phyloP scores from a whole-genome alignment of 2,329 filamentous ascomycete genomes.

The Pseudogymnoascus sp. region DNA sequence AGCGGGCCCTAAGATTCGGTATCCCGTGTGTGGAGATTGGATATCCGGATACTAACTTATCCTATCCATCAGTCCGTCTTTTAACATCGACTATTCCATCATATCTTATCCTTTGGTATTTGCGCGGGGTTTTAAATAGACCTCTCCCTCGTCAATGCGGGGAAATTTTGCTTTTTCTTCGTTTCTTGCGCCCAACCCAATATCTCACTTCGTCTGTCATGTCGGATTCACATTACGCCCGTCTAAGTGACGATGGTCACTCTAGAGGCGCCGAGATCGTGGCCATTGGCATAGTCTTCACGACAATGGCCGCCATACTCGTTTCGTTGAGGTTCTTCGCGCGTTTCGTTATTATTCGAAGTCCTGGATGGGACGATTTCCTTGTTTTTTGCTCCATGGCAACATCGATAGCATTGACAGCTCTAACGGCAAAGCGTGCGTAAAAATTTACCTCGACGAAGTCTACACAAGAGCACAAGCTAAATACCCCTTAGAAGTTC shows the following conservation, averaged over 20 bases:
- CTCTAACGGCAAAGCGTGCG: constrained; percentile 8
- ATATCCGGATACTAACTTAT: not conserved
- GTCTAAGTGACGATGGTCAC: not conserved
- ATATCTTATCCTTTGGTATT: not conserved
- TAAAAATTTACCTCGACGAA: not conserved
- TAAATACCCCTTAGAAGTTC: constrained; percentile 19
- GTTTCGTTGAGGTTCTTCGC: constrained; percentile 15
- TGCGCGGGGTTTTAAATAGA: not conserved
- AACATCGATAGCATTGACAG: constrained; percentile 11
- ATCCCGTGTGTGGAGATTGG: not conserved
- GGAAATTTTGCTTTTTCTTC: not conserved
- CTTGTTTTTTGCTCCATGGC: constrained; percentile 17
- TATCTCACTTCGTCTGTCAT: not conserved
- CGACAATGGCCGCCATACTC: constrained; percentile 8
- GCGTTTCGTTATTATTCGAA: constrained; percentile 15
- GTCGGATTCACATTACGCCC: not conserved
- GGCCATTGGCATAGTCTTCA: constrained; percentile 9
- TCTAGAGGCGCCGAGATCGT: not conserved
- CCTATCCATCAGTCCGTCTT: not conserved
- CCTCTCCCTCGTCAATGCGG: not conserved
- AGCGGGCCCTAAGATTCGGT: not conserved
- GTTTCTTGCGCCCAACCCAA: not conserved
- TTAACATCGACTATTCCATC: not conserved
- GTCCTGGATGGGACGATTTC: constrained; percentile 16
- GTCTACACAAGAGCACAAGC: not conserved